Base-by-base conservation (phyloP, 2,329 filamentous ascomycete genomes). In the Didymosphaeria variabile region DNA sequence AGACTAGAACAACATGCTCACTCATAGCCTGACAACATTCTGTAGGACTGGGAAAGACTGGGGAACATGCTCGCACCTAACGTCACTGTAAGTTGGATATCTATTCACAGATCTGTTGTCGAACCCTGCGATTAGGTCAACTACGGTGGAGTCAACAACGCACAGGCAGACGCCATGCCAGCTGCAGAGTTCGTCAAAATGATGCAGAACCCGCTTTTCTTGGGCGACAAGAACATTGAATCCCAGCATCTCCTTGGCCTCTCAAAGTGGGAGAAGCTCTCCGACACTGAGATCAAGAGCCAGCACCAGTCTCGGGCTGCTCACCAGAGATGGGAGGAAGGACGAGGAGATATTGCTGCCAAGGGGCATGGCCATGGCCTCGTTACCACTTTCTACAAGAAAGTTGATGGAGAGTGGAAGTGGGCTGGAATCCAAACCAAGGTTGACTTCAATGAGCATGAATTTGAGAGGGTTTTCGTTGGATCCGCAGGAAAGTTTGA, bases 391-490 rank as follows among this genome's bases (percentile, higher is more conserved):
- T 49, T 49, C 46, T 49, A 49, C 26, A 49, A 15, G 26, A 49
- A 32, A 29, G 46, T 49, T 1, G 23, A 49, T 23, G 46, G 26
- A 3, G 26, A 31, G 26, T 49, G 46, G 46, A 49, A 49, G 26
- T 49, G 46, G 46, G 46, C 46, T 49, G 46, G 46, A n/a, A 49
- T 49, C 9, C 46, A 49, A 23, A 49, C 46, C 23, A 49, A 49
- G 15, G 46, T 49, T 29, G 46, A 49, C 26, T 49, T 49, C 46
- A 49, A 49, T 10, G 46, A 49, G 46, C 46, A 49, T 49, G 46
- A 49, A 6, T 49, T 49, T 49, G 46, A 49, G 46, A 49, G 46
- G 46, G 46, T 49, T 12, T 49, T 49, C 12, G 46, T 49, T n/a
- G 46, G 46, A 31, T 32, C 46, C 15, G 46, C 46, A 15, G 46